phyloP scores from a whole-genome alignment of 768 basidiomycete species.

The Phanerodontia chrysosporium region DNA sequence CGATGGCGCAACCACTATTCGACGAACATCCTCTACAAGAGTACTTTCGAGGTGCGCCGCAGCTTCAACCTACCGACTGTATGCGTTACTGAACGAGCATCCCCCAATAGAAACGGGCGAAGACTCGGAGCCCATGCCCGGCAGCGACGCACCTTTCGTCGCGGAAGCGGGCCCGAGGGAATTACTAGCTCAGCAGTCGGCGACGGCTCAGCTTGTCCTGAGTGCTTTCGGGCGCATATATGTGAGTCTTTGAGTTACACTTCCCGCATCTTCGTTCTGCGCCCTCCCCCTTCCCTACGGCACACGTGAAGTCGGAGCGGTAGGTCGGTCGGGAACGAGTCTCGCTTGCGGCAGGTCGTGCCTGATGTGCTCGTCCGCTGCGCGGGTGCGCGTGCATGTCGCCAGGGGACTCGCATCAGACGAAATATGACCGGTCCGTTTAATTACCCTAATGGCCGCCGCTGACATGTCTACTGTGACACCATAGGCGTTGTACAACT shows the following conservation, averaged over 20 bases:
- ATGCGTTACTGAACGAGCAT: background rate
- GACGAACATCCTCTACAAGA: conserved; percentile 73
- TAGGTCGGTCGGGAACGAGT: background rate
- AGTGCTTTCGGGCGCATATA: conserved; percentile 11
- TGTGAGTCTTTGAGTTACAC: conserved; percentile 11
- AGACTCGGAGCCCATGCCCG: conserved; percentile 52
- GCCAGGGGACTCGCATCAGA: background rate
- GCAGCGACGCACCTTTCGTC: conserved; percentile 37
- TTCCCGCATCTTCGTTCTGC: background rate
- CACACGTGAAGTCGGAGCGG: background rate
- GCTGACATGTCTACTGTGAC: background rate
- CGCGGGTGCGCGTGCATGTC: background rate
- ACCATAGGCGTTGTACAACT: conserved; percentile 9
- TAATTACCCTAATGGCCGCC: background rate
- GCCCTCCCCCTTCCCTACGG: background rate
- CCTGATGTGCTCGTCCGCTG: background rate
- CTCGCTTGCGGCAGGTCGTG: conserved; percentile 1
- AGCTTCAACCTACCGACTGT: conserved; percentile 4
- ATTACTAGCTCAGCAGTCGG: conserved; percentile 6
- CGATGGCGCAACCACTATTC: conserved; percentile 76
- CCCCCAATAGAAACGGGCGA: conserved; percentile 53
- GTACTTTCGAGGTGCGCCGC: conserved; percentile 58
- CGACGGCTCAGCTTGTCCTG: conserved; percentile 10
- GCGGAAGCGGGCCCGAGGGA: conserved; percentile 32
- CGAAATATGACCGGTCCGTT: background rate